Evolutionary conservation across 805 yeast species (phyloP).

Genomic region (Metschnikowia amazonensis): DNA sequence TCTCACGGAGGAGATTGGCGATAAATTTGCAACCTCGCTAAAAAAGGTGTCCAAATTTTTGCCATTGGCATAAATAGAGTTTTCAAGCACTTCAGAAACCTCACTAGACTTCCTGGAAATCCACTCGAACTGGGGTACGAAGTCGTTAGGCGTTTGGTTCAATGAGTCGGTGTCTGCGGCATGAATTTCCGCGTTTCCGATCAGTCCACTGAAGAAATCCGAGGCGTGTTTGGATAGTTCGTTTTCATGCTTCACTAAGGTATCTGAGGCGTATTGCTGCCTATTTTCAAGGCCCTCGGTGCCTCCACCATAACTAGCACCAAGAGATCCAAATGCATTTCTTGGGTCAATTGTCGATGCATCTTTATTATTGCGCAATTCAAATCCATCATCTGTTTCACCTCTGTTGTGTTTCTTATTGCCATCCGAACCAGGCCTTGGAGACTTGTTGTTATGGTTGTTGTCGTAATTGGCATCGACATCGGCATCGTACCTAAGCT

Average conservation of each 20-base stretch:
- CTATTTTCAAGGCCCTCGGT: not conserved
- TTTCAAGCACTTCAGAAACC: not conserved
- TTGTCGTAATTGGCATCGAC: constrained; percentile 14
- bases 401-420: not conserved
- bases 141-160: not conserved
- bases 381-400: not conserved
- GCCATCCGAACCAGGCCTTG: not conserved
- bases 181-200: not conserved
- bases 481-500: constrained; percentile 46
- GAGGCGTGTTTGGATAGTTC: not conserved
- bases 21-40: constrained; percentile 40
- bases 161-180: not conserved
- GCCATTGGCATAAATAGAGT: constrained; percentile 4
- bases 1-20: constrained; percentile 13
- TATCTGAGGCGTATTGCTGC: not conserved
- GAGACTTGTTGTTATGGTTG: not conserved
- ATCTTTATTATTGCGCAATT: not conserved
- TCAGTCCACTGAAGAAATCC: not conserved
- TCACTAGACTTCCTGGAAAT: constrained; percentile 6
- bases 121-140: constrained; percentile 9
- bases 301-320: not conserved
- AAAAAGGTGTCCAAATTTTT: constrained; percentile 44
- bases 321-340: not conserved
- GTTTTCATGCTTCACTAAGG: not conserved
- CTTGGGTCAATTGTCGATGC: constrained; percentile 2